Base-by-base conservation (phyloP, 257 asterid species). In the Solanum paucissectum region DNA sequence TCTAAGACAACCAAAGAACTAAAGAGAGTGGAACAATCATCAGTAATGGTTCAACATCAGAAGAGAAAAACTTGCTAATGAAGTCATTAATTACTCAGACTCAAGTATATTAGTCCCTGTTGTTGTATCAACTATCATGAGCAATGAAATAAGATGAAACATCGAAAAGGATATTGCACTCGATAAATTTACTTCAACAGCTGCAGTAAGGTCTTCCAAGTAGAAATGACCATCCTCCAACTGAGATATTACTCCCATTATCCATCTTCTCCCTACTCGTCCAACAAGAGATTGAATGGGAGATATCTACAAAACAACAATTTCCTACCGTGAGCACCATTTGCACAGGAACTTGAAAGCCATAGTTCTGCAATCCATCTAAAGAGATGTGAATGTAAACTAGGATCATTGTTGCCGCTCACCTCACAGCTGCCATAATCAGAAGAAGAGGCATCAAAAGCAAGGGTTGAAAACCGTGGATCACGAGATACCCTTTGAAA, bases 151-250 rank as follows among this genome's bases (percentile, higher is more conserved):
- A 23, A 62, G 29, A 49, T 25, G 68, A 44, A 84, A 62, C 27
- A 44, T 68, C 33, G 20, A 36, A 90, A 92, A 96, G 99, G 99
- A 96, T 97, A 97, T 97, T 95, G 99, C 98, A 94, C 91, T 92
- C 42, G 98, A 91, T 88, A 96, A 92, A 92, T 97, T 95, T 87
- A 95, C 93, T 94, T 97, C 98, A 23, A 97, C 99, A 85, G 95
- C 95, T 55, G 99, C 98, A 60, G 96, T 92, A 87, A 97, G 92
- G 93, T 97, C 99, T 94, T 97, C 99, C 95, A 97, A 94, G 94
- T 92, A 96, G 92, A 97, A 97, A 91, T 97, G 99, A 46, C 98
- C 98, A 92, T 97, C 99, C 91, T 97, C 99, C 91, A 97, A 89
- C 93, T 97, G 99, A 89, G 98, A 96, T 92, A 97, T 97, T 79